Evolutionary conservation across 148 eudicot genomes (phyloP).

Genomic region (Chenopodium quinoa): DNA sequence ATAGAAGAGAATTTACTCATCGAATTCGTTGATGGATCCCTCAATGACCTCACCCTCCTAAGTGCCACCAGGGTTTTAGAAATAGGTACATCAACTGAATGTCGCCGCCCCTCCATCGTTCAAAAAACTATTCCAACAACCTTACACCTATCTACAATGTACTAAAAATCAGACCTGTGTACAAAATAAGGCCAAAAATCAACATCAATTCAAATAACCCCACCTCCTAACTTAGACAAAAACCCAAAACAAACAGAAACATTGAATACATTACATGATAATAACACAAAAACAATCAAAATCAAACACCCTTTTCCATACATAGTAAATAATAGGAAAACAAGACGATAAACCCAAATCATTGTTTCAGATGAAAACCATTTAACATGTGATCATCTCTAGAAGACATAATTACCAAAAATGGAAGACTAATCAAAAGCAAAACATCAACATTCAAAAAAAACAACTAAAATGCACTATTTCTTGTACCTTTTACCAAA

Average conservation of each 20-base stretch:
- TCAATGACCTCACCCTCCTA: conserved; percentile 88
- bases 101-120: conserved; percentile 86
- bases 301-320: background rate
- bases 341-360: background rate
- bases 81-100: conserved; percentile 87
- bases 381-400: conserved; percentile 12
- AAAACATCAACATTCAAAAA: conserved; percentile 14
- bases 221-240: background rate
- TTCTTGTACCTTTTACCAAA: conserved; percentile 21
- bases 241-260: background rate
- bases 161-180: conserved; percentile 19
- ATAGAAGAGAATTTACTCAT: conserved; percentile 61
- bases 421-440: conserved; percentile 6
- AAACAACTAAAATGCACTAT: background rate
- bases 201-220: conserved; percentile 11
- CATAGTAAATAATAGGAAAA: background rate
- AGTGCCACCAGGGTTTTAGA: conserved; percentile 79
- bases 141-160: background rate
- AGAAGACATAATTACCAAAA: conserved; percentile 33
- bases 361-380: background rate
- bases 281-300: background rate
- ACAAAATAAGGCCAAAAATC: conserved; percentile 12
- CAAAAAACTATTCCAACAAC: conserved; percentile 6
- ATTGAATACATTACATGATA: background rate
- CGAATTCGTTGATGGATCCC: conserved; percentile 91